Evolutionary conservation across 257 asterid species (phyloP).

Genomic region (Anisodus acutangulus): DNA sequence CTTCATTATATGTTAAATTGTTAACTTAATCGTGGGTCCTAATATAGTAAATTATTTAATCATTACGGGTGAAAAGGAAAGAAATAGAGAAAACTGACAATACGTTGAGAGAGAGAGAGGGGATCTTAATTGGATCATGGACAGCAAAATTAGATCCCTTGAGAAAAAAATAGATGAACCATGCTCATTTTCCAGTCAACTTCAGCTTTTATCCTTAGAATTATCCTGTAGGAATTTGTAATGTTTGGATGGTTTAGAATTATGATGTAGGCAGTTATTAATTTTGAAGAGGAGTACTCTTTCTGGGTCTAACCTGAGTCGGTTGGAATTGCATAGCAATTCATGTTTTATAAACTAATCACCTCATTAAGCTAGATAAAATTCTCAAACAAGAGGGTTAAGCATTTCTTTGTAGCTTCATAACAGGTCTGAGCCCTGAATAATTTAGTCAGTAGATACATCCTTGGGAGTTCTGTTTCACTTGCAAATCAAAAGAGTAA

Average conservation of each 20-base stretch:
- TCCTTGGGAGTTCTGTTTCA: slow-evolving; percentile 20
- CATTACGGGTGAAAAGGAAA: neutral
- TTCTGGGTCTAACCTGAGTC: neutral
- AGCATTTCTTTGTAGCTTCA: slow-evolving; percentile 20
- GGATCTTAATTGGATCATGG: neutral
- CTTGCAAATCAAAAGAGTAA: slow-evolving; percentile 21
- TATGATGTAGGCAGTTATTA: neutral
- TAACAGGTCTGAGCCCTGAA: neutral
- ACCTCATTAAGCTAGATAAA: neutral
- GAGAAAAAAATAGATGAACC: neutral
- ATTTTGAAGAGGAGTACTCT: neutral
- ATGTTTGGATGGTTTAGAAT: neutral
- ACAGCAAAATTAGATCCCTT: neutral
- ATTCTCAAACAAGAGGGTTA: neutral
- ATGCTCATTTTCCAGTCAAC: neutral
- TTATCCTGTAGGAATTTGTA: neutral
- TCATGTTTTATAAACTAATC: neutral
- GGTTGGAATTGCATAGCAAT: neutral
- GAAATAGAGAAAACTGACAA: neutral
- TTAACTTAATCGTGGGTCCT: neutral
- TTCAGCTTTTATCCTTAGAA: neutral
- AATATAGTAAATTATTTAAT: neutral
- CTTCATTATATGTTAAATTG: neutral
- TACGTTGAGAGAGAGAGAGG: neutral
- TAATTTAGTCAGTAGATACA: slow-evolving; percentile 3